Conservation (phyloP, 495 filamentous ascomycete species). For the Aspergillus avenaceus region DNA sequence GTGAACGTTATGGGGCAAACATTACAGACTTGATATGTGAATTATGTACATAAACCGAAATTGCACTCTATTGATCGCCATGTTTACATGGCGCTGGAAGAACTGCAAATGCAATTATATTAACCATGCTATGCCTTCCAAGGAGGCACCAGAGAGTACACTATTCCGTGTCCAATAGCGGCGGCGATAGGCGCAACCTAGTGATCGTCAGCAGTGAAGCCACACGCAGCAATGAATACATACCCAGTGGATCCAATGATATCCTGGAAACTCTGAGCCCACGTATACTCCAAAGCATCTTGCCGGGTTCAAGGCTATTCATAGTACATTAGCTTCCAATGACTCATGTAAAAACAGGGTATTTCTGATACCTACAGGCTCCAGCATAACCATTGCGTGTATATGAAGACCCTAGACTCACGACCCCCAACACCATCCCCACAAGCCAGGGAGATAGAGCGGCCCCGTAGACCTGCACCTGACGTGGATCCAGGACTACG, state of each 20-base stretch:
- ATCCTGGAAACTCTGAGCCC: constrained; percentile 23
- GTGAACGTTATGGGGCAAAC: too few relatives aligned
- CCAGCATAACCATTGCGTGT: constrained; percentile 41
- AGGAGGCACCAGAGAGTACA: constrained; percentile 22
- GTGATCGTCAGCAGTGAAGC: too few relatives aligned
- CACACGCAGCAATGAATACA: background rate
- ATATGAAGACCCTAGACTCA: constrained; percentile 40
- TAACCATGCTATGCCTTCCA: constrained; percentile 17
- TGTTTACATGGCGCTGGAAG: too few relatives aligned
- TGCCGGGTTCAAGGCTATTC: constrained; percentile 25
- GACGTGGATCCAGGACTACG: constrained; percentile 52
- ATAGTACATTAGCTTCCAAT: too few relatives aligned
- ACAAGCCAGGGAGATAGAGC: constrained; percentile 48
- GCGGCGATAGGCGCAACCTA: constrained; percentile 23
- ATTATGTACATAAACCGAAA: too few relatives aligned
- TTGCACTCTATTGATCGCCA: too few relatives aligned
- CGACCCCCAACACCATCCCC: constrained; percentile 42
- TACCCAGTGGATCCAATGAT: constrained; percentile 35
- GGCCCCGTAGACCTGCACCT: constrained; percentile 44
- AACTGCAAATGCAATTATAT: too few relatives aligned
- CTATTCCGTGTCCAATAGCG: constrained; percentile 18
- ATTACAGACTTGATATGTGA: too few relatives aligned
- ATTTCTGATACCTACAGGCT: constrained; percentile 27
- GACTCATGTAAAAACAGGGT: too few relatives aligned
- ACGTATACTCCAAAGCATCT: constrained; percentile 29